Base-by-base conservation (phyloP, 495 filamentous ascomycete species). In the Penicillium goetzii region DNA sequence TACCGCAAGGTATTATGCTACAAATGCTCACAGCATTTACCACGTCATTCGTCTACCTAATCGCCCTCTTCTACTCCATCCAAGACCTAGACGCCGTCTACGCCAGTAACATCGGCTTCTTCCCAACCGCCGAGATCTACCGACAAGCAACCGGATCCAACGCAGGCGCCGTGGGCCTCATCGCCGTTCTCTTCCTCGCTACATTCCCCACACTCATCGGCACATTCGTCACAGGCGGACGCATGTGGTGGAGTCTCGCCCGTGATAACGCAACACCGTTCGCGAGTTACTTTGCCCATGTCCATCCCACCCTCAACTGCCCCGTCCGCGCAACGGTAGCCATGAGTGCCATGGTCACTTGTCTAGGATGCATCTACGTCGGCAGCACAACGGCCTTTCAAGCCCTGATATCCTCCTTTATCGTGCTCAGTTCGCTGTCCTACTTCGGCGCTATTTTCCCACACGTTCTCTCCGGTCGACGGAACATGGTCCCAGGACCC, bases 161-260 rank as follows among this genome's bases (percentile, higher is more conserved):
- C 8, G 83, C 80, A 7, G 89, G 83, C 14, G 74, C 81, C 0
- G 79, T 88, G 6, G 89, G 88, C 12, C 83, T 93, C 0, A 80
- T 94, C 5, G 68, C 71, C 1, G 71, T 73, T 0, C 62, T 73
- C 0, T 85, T 87, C 66, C 72, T 89, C 15, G 82, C 85, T 2
- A 85, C 84, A 11, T 71, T 88, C 58, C 81, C 86, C 52, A 84
- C 84, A 36, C 74, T 80, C 23, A 78, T 91, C 56, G 90, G 89
- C 28, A 86, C 83, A 5, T 84, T 86, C 34, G 74, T 91, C 47
- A 92, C 90, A 15, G 86, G 86, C 36, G 88, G 88, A 4, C 85
- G 91, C 23, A 87, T 88, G 58, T 88, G 88, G 72, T 94, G 91
- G 91, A 85, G 89, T 14, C 83, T 94, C 4, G 87, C 89, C 6